These are phyloP conservation scores for Picochlorum sp. DNA, from an alignment of 139 green algal genomes.

Conservation along the genomic window DNA sequence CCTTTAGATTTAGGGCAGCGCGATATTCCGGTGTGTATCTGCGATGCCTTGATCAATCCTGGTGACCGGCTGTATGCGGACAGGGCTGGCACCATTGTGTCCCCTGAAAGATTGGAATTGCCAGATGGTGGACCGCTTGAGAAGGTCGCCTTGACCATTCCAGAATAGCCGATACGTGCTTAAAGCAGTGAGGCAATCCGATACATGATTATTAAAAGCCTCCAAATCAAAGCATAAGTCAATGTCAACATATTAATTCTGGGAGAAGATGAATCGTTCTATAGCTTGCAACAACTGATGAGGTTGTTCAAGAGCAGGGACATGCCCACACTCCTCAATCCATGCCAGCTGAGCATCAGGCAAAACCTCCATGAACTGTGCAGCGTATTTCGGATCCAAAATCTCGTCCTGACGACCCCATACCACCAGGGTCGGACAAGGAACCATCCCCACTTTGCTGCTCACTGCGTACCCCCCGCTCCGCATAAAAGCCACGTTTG, in stretches of 20 bases:
- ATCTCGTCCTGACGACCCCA: slow-evolving; percentile 89
- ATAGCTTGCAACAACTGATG: slow-evolving; percentile 24
- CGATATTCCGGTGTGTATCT: no score
- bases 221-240: background rate
- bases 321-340: slow-evolving; percentile 76
- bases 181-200: no score
- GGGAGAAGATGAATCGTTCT: no score
- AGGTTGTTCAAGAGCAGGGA: slow-evolving; percentile 73
- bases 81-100: no score
- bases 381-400: slow-evolving; percentile 28
- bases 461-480: slow-evolving; percentile 75
- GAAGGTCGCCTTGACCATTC: no score
- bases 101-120: no score
- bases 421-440: slow-evolving; percentile 57
- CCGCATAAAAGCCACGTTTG: slow-evolving; percentile 84
- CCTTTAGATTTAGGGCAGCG: no score
- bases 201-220: no score
- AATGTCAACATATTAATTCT: background rate
- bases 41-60: no score
- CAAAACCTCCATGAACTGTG: slow-evolving; percentile 42
- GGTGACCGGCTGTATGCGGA: no score
- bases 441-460: background rate
- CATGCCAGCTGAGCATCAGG: slow-evolving; percentile 41
- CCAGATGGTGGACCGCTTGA: no score
- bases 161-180: no score